Evolutionary conservation across 2,329 filamentous ascomycete species (phyloP).

Genomic region (Penicillium italicum): DNA sequence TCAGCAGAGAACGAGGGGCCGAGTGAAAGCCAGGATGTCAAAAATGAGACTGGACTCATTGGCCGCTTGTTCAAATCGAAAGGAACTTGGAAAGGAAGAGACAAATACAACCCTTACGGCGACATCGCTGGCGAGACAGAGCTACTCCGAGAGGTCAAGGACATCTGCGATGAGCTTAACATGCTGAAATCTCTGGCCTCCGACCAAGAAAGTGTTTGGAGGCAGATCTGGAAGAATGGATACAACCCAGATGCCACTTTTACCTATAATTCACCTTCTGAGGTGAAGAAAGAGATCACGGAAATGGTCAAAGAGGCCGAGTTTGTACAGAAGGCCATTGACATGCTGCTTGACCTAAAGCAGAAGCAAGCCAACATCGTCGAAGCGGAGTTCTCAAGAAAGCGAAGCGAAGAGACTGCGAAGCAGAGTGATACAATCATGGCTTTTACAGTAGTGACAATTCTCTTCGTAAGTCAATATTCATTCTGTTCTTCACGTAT

Average conservation of each 20-base stretch:
- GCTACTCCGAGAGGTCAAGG: slow-evolving; percentile 22
- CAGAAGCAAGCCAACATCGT: slow-evolving; percentile 20
- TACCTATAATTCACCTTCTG: background rate
- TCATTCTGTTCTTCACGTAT: background rate
- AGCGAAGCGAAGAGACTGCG: slow-evolving; percentile 1
- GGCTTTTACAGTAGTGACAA: slow-evolving; percentile 20
- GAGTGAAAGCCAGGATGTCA: background rate
- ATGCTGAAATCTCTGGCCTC: slow-evolving; percentile 19
- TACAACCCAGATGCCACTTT: background rate
- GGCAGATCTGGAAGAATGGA: slow-evolving; percentile 2
- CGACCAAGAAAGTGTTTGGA: slow-evolving; percentile 15
- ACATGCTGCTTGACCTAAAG: slow-evolving; percentile 15
- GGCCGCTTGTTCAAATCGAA: background rate
- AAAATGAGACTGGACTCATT: background rate
- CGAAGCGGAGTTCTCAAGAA: slow-evolving; percentile 8
- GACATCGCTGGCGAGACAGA: slow-evolving; percentile 7
- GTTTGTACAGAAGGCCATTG: slow-evolving; percentile 10
- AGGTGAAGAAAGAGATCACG: slow-evolving; percentile 7
- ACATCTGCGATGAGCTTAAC: slow-evolving; percentile 24
- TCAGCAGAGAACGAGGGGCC: background rate
- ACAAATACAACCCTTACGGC: slow-evolving; percentile 4
- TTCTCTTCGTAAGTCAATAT: slow-evolving; percentile 11
- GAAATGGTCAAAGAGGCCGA: slow-evolving; percentile 13
- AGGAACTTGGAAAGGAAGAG: background rate
- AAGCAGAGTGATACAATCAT: slow-evolving; percentile 16